Base-by-base conservation (phyloP, 495 filamentous ascomycete genomes). In the Penicillium lagena region DNA sequence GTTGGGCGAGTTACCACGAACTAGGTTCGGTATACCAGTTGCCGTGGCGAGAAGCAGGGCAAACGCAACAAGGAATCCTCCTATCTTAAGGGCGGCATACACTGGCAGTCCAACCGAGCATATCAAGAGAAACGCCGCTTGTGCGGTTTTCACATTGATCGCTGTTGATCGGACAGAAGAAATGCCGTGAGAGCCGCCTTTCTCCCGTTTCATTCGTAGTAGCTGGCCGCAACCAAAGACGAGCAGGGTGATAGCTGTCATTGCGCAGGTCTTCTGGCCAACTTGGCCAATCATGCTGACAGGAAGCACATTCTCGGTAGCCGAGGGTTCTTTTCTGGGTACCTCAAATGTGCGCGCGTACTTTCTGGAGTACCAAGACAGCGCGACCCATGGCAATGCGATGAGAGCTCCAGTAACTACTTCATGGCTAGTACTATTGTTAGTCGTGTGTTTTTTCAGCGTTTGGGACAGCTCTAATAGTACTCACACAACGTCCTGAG, bases 1-100 rank as follows among this genome's bases (percentile, higher is more conserved):
- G 22, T 15, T 40, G 8, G 46, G 46, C 3, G 51, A 33, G 13
- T 43, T 32, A 8, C 34, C 9, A 12, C 41, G 37, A 9, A 66
- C 29, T n/a, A 68, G 8, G 17, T 50, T 55, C 10, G 70, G 64
- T 12, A 72, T 29, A 1, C 68, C 67, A 22, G 73, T 66, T 27
- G 71, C 70, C 3, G 67, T 44, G 37, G 69, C 67, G 34, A 73
- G 59, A 32, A 79, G 58, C 30, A 82, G 49, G 4, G 71, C 45
- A 29, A 81, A 64, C 7, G 73, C 73, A 9, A 76, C 73, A 27
- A 76, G 56, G 42, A 74, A 65, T 7, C 73, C 78, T 15, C 80
- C 80, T 13, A 82, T 55, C 31, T 79, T 72, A 51, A 79, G 58
- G 0, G 74, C 52, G 14, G 79, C 77, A 47, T 78, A 81, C 45